Evolutionary conservation across 2,329 filamentous ascomycete genomes (phyloP), one percentile per base, ranked within the genome.

Genomic region (Fusarium secorum): DNA sequence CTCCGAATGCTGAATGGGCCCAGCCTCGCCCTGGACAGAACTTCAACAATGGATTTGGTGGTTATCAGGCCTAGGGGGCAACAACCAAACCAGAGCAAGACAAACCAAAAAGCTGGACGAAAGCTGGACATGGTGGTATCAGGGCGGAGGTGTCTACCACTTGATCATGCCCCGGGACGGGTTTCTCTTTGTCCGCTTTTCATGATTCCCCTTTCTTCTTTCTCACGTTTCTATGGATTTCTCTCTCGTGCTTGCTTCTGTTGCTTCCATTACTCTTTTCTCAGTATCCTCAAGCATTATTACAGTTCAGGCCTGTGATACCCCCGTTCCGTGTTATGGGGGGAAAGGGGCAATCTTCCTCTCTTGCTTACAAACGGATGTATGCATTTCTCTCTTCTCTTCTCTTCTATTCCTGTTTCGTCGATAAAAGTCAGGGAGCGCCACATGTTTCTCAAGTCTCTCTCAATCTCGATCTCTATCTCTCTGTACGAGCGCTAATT

Each of bases 21-120:
- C 85, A 87, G 77, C 81, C 84, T 54, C 82, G 82, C 55, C 83
- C 83, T 30, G 84, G 84, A 60, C 87, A 89, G 78, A 88, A 86
- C 79, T 89, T 87, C 79, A 81, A 80, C 75, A 89, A 88, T 74
- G 88, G 88, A 64, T 91, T 89, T 78, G 85, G 86, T 71, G 85
- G 87, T 68, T 91, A 91, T 80, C 89, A 90, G 80, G 87, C 87
- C 71, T 90, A 85, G 79, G 69, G 66, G 62, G 70, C 68, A 70
- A 60, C 65, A 66, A 59, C 66, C 72, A 70, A 60, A 72, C 55
- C 68, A 65, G 67, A 70, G 49, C 72, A 70, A 73, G 66, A 60
- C 66, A 64, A 66, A 59, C 48, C 66, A 65, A 68, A 70, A 74
- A 70, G 44, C 66, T 64, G 49, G 64, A 62, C 52, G 68, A 60